Conservation (phyloP, 805 yeast species). For the Candida verbasci region DNA sequence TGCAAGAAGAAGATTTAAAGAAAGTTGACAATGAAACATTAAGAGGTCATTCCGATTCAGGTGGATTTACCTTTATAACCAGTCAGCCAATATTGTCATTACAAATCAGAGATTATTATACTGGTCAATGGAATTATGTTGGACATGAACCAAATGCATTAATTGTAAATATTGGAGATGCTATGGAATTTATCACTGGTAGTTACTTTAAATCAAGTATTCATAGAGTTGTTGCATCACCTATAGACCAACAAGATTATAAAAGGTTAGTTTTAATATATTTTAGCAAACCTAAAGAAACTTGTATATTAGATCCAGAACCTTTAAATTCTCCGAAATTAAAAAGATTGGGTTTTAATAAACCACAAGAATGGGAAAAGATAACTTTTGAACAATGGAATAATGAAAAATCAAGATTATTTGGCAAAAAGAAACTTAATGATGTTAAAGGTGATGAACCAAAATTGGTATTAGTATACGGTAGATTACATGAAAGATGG, state of each 20-base stretch:
- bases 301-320: slow-evolving; percentile 21
- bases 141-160: slow-evolving; percentile 26
- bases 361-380: slow-evolving; percentile 24
- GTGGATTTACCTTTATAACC: slow-evolving; percentile 27
- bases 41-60: slow-evolving; percentile 28
- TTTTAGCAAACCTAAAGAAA: slow-evolving; percentile 19
- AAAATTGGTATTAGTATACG: slow-evolving; percentile 31
- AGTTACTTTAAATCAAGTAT: slow-evolving; percentile 24
- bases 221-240: slow-evolving; percentile 24
- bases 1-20: slow-evolving; percentile 19
- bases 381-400: slow-evolving; percentile 27
- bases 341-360: slow-evolving; percentile 16
- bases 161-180: slow-evolving; percentile 27
- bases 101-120: slow-evolving; percentile 25
- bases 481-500: slow-evolving; percentile 42
- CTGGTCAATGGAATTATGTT: slow-evolving; percentile 27
- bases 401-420: slow-evolving; percentile 42
- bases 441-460: slow-evolving; percentile 33
- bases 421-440: slow-evolving; percentile 37
- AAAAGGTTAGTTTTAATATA: slow-evolving; percentile 22
- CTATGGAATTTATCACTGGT: slow-evolving; percentile 28
- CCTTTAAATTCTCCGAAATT: slow-evolving; percentile 21
- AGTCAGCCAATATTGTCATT: slow-evolving; percentile 28
- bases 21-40: slow-evolving; percentile 24
- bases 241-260: slow-evolving; percentile 20